Percentiles rank a stretch among this genome's conserved stretches.
Evolutionary conservation across 805 yeast genomes (phyloP).

Genomic region (Metschnikowia bowlesiae): DNA sequence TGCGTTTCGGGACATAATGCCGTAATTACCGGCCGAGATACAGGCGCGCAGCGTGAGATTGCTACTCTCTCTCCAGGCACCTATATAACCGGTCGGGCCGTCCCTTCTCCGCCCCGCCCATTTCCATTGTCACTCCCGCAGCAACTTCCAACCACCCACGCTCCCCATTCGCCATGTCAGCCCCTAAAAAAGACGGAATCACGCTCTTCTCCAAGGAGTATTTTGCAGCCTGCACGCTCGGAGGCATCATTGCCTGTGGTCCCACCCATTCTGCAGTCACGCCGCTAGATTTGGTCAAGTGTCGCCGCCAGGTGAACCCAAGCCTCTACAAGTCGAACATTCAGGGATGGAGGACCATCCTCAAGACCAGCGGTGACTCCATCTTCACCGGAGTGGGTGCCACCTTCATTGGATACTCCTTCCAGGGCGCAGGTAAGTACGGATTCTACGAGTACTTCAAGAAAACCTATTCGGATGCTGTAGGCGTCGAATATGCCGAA

Average conservation of each 20-base stretch:
- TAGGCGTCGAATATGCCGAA: constrained; percentile 59
- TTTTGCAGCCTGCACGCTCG: constrained; percentile 69
- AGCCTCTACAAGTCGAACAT: constrained; percentile 67
- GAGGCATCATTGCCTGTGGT: constrained; percentile 88
- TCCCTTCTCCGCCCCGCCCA: too few species aligned
- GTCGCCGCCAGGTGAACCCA: constrained; percentile 86
- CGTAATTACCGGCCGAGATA: constrained; percentile 3
- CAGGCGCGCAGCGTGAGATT: constrained; percentile 5
- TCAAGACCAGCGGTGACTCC: constrained; percentile 73
- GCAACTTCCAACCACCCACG: not conserved
- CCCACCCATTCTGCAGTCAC: constrained; percentile 94
- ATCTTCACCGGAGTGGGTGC: constrained; percentile 89
- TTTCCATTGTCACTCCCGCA: too few species aligned
- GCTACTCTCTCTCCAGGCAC: not conserved
- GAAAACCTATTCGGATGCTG: constrained; percentile 61
- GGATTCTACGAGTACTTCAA: constrained; percentile 93
- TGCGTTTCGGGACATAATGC: constrained; percentile 1
- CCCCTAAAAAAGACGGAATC: constrained; percentile 30
- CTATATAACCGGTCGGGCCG: not conserved
- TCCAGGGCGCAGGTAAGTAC: constrained; percentile 97
- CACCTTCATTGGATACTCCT: constrained; percentile 85
- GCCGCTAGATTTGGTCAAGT: constrained; percentile 89
- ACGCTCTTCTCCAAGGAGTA: constrained; percentile 57
- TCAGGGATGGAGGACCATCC: constrained; percentile 76
- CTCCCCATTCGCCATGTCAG: constrained; percentile 1